Percentiles rank a stretch among this genome's conserved stretches.
These are phyloP conservation scores for Litchi chinensis DNA, from an alignment of 345 rosid species.

Conservation along the genomic window DNA sequence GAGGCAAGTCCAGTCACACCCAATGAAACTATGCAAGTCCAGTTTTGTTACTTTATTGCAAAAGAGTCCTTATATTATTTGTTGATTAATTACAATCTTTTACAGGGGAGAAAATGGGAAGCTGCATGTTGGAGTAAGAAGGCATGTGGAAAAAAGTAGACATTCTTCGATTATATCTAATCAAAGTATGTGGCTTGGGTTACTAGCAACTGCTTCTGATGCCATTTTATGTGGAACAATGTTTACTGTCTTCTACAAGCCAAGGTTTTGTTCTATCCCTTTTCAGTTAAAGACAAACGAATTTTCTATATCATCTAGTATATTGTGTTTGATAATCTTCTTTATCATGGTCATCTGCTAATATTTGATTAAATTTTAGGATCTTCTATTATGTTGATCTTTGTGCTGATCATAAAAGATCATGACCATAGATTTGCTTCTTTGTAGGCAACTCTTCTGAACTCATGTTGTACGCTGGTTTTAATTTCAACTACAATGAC, in stretches of 20 bases:
- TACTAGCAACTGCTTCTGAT: constrained; percentile 97
- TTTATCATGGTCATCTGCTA: not conserved
- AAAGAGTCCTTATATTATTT: not conserved
- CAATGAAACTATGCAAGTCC: not conserved
- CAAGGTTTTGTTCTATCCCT: constrained; percentile 52
- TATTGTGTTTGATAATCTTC: not conserved
- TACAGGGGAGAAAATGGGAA: constrained; percentile 90
- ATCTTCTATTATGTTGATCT: too few species aligned
- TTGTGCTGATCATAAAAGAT: too few species aligned
- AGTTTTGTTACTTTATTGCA: constrained; percentile 1
- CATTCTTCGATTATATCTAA: constrained; percentile 97
- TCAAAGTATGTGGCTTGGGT: constrained; percentile 98
- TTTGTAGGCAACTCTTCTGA: too few species aligned
- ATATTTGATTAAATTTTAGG: too few species aligned
- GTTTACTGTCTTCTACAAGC: constrained; percentile 95
- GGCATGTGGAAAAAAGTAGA: constrained; percentile 86
- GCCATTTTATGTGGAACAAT: constrained; percentile 85
- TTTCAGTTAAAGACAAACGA: not conserved
- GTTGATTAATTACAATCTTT: constrained; percentile 6
- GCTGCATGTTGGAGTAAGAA: constrained; percentile 93
- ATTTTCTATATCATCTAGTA: constrained; percentile 7
- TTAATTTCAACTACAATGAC: too few species aligned
- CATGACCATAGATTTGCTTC: too few species aligned
- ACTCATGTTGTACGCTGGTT: too few species aligned
- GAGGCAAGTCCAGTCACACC: constrained; percentile 53